phyloP scores from a whole-genome alignment of 192 early-diverging fungal species.

The Geranomyces variabilis region DNA sequence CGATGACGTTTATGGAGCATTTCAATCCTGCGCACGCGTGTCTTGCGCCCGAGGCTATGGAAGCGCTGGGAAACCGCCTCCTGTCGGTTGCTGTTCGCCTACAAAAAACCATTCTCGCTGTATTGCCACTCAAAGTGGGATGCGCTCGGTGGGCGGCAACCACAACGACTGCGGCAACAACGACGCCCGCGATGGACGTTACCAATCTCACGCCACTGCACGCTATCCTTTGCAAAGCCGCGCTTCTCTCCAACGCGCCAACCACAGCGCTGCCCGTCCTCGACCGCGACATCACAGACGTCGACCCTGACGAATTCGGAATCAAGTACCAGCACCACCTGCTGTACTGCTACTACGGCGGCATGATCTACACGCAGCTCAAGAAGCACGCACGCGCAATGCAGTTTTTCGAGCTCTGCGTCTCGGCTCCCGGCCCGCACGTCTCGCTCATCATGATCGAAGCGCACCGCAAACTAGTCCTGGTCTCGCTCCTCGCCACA shows the following conservation, averaged over 20 bases:
- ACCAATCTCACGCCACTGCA: slow-evolving; percentile 38
- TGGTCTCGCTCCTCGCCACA: slow-evolving; percentile 63
- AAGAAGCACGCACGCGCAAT: slow-evolving; percentile 68
- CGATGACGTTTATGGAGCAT: slow-evolving; percentile 3
- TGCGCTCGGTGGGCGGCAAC: slow-evolving; percentile 13
- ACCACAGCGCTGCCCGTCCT: slow-evolving; percentile 35
- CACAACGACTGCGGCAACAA: neutral
- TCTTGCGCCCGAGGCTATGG: slow-evolving; percentile 3
- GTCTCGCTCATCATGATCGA: slow-evolving; percentile 76
- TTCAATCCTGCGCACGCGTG: slow-evolving; percentile 4
- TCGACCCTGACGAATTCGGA: slow-evolving; percentile 15
- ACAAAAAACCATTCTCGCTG: neutral
- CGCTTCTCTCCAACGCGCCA: slow-evolving; percentile 41
- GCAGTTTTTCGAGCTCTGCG: slow-evolving; percentile 59
- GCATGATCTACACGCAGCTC: slow-evolving; percentile 68
- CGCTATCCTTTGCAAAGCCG: slow-evolving; percentile 30
- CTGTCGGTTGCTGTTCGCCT: neutral
- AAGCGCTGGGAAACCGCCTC: slow-evolving; percentile 5
- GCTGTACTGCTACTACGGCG: slow-evolving; percentile 80
- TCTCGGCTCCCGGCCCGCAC: slow-evolving; percentile 66
- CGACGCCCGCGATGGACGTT: neutral
- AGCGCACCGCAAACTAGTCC: slow-evolving; percentile 70
- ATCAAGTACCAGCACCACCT: slow-evolving; percentile 62
- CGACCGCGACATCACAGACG: slow-evolving; percentile 24
- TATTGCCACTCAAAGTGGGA: neutral